Conservation (phyloP, 2,329 filamentous ascomycete species). For the Leptographium wingfieldii region DNA sequence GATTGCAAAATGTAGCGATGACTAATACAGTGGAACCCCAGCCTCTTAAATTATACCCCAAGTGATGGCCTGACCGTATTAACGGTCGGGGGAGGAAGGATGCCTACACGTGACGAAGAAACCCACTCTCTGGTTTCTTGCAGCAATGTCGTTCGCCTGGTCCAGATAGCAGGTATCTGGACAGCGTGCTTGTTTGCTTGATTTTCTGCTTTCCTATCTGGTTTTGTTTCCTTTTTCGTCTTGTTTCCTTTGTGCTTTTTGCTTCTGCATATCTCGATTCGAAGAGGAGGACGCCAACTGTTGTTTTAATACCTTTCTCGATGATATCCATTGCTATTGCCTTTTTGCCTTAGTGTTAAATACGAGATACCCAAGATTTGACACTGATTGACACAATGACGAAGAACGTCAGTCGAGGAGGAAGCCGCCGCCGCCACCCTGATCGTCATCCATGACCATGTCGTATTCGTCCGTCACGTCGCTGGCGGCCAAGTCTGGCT, state of each 20-base stretch:
- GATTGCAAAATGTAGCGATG: background rate
- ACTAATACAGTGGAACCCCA: background rate
- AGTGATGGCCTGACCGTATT: background rate
- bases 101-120: background rate
- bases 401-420: conserved; percentile 6
- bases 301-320: background rate
- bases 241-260: background rate
- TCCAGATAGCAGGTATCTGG: background rate
- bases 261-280: conserved; percentile 2
- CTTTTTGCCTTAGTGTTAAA: conserved; percentile 2
- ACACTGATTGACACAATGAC: background rate
- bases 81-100: background rate
- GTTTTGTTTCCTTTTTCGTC: background rate
- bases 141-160: background rate
- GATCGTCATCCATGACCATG: conserved; percentile 19
- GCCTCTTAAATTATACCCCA: background rate
- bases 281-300: background rate
- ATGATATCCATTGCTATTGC: conserved; percentile 11
- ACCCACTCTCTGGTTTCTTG: background rate
- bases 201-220: background rate
- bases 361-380: conserved; percentile 8
- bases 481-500: conserved; percentile 12
- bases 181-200: background rate
- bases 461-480: conserved; percentile 19
- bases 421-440: conserved; percentile 16